Conservation (phyloP, 306 rosid genomes). For the Luffa aegyptiaca region DNA sequence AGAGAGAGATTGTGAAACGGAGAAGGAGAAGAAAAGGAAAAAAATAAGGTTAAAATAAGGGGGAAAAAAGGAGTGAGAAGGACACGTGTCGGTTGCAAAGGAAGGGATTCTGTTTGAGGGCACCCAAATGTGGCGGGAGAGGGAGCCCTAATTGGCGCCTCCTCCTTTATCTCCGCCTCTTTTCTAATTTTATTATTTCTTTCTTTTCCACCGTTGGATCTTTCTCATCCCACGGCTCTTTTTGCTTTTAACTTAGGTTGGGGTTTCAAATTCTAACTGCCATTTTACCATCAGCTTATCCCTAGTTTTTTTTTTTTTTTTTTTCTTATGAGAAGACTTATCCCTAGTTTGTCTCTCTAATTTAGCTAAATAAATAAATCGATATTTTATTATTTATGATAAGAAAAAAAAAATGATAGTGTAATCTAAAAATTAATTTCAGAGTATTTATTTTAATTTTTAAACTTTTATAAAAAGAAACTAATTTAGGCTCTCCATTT, state of each 20-base stretch:
- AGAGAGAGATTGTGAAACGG: not conserved
- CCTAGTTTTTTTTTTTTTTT: not conserved
- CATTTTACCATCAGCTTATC: not conserved
- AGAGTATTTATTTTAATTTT: too few relatives aligned
- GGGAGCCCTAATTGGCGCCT: conserved; percentile 8
- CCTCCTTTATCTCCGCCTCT: not conserved
- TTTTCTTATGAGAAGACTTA: not conserved
- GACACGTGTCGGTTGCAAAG: conserved; percentile 37
- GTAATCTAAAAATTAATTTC: not conserved
- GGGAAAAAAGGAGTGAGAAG: conserved; percentile 1
- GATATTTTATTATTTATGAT: not conserved
- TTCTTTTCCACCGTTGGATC: not conserved
- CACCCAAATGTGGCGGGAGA: conserved; percentile 53
- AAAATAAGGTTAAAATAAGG: not conserved
- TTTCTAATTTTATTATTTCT: not conserved
- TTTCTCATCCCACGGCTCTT: not conserved
- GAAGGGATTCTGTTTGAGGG: conserved; percentile 18
- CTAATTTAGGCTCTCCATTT: too few relatives aligned
- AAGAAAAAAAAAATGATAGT: not conserved
- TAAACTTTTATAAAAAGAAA: too few relatives aligned
- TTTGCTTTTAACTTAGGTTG: not conserved
- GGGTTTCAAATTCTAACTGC: conserved; percentile 2
- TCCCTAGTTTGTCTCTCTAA: not conserved
- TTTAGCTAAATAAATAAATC: not conserved
- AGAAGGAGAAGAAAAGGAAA: not conserved